These are phyloP conservation scores for barley (Hordeum vulgare) DNA, from an alignment of 176 grass and related monocot species.

Conservation along the genomic window MorexV3_pseudomolecules_assembly NC_058520.1:183743282-183743781, in stretches of 20 bases:
- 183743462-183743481: background rate
- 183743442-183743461: background rate
- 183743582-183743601: too few relatives aligned
- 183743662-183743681: too few relatives aligned
- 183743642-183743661: too few relatives aligned
- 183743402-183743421: background rate
- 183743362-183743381: background rate
- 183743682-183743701: too few relatives aligned
- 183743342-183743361: background rate
- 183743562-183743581: too few relatives aligned
- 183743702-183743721: too few relatives aligned
- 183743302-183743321: background rate
- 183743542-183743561: too few relatives aligned
- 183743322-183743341: background rate
- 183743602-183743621: too few relatives aligned
- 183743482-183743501: background rate
- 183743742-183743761: too few relatives aligned
- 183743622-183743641: too few relatives aligned
- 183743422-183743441: background rate
- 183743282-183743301: background rate
- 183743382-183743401: background rate
- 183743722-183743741: too few relatives aligned
- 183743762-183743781: too few relatives aligned
- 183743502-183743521: background rate
- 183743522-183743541: background rate